Conservation (phyloP, 2,329 filamentous ascomycete species). For the Sporothrix sp. region DNA sequence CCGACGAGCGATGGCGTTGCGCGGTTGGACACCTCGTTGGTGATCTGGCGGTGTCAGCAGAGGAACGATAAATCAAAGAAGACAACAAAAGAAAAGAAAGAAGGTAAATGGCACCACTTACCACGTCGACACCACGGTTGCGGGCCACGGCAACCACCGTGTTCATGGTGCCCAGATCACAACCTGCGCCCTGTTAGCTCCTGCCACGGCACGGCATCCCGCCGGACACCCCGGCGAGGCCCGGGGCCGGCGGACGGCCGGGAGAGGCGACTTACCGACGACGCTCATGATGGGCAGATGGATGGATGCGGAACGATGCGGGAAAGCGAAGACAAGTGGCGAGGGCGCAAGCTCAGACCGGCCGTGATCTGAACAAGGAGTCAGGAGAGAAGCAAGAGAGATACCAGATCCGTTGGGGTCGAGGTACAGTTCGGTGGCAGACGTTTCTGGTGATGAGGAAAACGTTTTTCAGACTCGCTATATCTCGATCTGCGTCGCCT, state of each 20-base stretch:
- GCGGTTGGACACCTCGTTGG: conserved; percentile 98
- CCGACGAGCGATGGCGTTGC: conserved; percentile 90
- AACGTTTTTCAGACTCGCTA: conserved; percentile 5
- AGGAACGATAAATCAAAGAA: not conserved
- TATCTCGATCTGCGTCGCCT: conserved; percentile 4
- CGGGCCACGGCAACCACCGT: conserved; percentile 95
- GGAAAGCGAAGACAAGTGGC: not conserved
- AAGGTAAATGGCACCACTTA: conserved; percentile 57
- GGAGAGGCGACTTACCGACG: conserved; percentile 14
- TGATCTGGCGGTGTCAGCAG: conserved; percentile 51
- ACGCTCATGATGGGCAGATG: conserved; percentile 19
- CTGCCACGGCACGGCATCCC: not conserved
- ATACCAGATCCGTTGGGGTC: conserved; percentile 1
- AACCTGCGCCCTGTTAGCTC: conserved; percentile 40
- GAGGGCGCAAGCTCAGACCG: not conserved
- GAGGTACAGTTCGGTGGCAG: conserved; percentile 1
- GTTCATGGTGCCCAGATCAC: conserved; percentile 94
- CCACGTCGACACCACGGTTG: conserved; percentile 98
- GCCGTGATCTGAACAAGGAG: not conserved
- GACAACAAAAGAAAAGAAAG: conserved; percentile 5
- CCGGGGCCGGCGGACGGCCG: too few relatives aligned
- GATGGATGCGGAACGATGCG: conserved; percentile 5
- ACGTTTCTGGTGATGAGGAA: not conserved
- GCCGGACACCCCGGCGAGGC: not conserved
- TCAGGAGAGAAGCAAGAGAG: not conserved